These are phyloP conservation scores for Blastocystis sp. DNA, from an alignment of 352 stramenopile genomes.

Conservation along the genomic window DNA sequence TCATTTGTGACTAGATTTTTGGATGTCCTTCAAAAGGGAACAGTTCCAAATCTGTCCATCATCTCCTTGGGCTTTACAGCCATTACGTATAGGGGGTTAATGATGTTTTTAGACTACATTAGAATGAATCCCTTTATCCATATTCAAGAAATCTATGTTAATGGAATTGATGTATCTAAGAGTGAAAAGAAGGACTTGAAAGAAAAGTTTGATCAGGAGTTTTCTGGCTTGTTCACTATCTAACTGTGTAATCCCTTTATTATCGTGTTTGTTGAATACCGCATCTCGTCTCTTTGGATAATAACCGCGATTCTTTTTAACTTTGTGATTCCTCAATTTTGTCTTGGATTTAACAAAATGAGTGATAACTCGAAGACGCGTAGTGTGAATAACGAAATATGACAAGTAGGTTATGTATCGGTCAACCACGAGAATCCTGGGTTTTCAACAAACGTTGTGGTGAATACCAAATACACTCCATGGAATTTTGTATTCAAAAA, in stretches of 20 bases:
- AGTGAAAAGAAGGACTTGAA: not conserved
- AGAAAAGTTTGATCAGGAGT: not conserved
- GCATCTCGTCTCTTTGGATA: not conserved
- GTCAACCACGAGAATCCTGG: conserved; percentile 30
- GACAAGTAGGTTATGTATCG: not conserved
- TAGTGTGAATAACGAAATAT: not conserved
- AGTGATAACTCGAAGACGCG: not conserved
- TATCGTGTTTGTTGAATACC: not conserved
- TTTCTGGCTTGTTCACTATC: not conserved
- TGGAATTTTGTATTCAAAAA: conserved; percentile 80
- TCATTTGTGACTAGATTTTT: not conserved
- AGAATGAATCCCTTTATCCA: not conserved
- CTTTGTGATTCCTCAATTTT: not conserved
- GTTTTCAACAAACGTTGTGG: conserved; percentile 71
- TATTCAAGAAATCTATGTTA: not conserved
- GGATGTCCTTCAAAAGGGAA: not conserved
- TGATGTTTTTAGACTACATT: not conserved
- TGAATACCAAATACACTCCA: conserved; percentile 81
- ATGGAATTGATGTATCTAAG: not conserved
- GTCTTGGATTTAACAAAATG: not conserved
- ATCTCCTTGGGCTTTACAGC: not conserved
- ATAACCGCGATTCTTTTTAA: not conserved
- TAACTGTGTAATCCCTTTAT: not conserved
- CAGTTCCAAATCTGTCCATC: not conserved
- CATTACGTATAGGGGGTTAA: not conserved